A percentile compares a stretch with the other conserved stretches of the same genome.
These are phyloP conservation scores for Globisporangium carolinianum DNA, from an alignment of 352 stramenopile species.

Conservation along the genomic window DNA sequence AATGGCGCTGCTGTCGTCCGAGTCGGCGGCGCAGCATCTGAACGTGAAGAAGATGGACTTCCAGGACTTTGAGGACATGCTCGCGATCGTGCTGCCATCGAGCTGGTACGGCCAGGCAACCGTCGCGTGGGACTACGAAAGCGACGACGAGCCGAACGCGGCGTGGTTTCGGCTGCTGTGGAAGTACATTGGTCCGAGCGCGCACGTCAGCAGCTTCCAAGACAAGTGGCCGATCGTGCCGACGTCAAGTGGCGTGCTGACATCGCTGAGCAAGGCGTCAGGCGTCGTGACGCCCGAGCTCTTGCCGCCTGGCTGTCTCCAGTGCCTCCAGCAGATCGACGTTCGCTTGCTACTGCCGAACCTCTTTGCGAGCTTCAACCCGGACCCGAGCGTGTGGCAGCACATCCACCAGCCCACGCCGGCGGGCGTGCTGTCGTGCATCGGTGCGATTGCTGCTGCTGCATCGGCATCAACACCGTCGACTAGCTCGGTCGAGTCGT, in stretches of 20 bases:
- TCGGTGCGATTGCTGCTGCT: conserved; percentile 16
- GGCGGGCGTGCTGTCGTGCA: conserved; percentile 38
- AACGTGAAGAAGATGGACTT: conserved; percentile 50
- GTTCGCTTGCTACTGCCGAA: conserved; percentile 49
- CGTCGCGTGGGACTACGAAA: conserved; percentile 22
- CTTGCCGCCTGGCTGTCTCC: conserved; percentile 32
- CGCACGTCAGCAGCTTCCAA: conserved; percentile 32
- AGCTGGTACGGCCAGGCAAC: conserved; percentile 34
- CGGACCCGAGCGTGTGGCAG: conserved; percentile 52
- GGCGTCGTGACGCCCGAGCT: conserved; percentile 50
- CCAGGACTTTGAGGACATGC: conserved; percentile 46
- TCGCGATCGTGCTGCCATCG: conserved; percentile 36
- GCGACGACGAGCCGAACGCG: conserved; percentile 22
- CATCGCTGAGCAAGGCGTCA: conserved; percentile 28
- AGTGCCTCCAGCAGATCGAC: conserved; percentile 36
- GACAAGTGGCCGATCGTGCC: conserved; percentile 69
- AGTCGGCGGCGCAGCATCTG: conserved; percentile 18
- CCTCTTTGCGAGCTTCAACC: conserved; percentile 45
- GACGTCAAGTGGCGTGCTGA: conserved; percentile 34
- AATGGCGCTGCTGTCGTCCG: conserved; percentile 27
- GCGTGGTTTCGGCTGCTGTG: conserved; percentile 61
- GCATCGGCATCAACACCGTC: neutral
- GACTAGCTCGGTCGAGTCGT: neutral
- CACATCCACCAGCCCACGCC: conserved; percentile 69
- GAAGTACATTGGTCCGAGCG: conserved; percentile 47